These are phyloP conservation scores for Tolypocladium nubicola DNA, from an alignment of 2,329 filamentous ascomycete species.

Conservation along the genomic window DNA sequence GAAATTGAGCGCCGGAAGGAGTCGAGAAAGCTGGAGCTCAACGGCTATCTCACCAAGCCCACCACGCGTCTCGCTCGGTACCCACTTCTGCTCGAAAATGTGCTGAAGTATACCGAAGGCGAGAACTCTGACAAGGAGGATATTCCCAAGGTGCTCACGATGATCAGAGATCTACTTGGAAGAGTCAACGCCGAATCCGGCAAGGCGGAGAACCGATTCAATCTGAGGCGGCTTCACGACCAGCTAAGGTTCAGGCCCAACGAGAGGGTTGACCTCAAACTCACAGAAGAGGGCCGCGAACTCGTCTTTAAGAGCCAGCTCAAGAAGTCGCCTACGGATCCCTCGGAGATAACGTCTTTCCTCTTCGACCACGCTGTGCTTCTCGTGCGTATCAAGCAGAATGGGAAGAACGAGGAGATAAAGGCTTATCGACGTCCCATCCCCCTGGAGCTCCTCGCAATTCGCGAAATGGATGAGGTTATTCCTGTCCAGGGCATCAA, in stretches of 20 bases:
- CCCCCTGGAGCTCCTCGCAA: slow-evolving; percentile 82
- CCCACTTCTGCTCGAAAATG: slow-evolving; percentile 81
- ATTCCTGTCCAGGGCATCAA: slow-evolving; percentile 76
- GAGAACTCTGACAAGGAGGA: slow-evolving; percentile 85
- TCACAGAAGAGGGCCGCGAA: slow-evolving; percentile 88
- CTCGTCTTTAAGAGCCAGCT: slow-evolving; percentile 88
- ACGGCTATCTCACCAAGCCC: slow-evolving; percentile 95
- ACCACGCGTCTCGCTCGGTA: slow-evolving; percentile 93
- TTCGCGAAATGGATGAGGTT: slow-evolving; percentile 94
- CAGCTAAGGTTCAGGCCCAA: slow-evolving; percentile 84
- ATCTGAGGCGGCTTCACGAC: slow-evolving; percentile 81
- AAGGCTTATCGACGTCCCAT: slow-evolving; percentile 93
- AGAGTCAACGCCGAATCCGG: slow-evolving; percentile 92
- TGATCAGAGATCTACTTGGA: slow-evolving; percentile 79
- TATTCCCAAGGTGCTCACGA: slow-evolving; percentile 76
- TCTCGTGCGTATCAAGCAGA: slow-evolving; percentile 80
- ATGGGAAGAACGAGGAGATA: slow-evolving; percentile 87
- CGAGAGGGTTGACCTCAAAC: slow-evolving; percentile 84
- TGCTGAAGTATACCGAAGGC: slow-evolving; percentile 83
- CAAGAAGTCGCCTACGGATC: slow-evolving; percentile 86
- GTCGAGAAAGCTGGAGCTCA: slow-evolving; percentile 90
- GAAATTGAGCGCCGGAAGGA: slow-evolving; percentile 94
- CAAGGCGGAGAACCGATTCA: slow-evolving; percentile 96
- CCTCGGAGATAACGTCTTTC: slow-evolving; percentile 84
- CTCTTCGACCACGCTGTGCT: slow-evolving; percentile 94